Percentiles rank a stretch among this genome's conserved stretches.
Evolutionary conservation across 441 rosid genomes (phyloP).

Genomic region (Viola pubescens): DNA sequence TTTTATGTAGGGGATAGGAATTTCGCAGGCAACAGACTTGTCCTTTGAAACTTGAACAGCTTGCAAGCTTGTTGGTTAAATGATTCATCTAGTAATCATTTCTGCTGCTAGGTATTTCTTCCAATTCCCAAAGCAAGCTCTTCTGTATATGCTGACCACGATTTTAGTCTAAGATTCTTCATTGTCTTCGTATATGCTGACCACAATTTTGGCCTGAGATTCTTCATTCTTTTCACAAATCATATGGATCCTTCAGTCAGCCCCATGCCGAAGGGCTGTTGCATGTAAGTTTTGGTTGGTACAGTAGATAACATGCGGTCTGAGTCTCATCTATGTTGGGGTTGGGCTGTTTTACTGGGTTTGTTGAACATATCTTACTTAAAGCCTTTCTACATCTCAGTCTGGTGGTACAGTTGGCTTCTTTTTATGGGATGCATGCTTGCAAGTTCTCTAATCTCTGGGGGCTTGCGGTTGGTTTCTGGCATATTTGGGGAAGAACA

Average conservation of each 20-base stretch:
- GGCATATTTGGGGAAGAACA: constrained; percentile 59
- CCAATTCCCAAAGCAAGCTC: too few species aligned
- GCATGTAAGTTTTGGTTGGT: constrained; percentile 69
- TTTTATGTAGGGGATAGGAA: too few species aligned
- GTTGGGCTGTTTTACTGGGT: constrained; percentile 34
- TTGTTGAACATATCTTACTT: constrained; percentile 47
- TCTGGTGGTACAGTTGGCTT: constrained; percentile 87
- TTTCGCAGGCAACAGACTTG: too few species aligned
- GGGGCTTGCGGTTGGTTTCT: constrained; percentile 60
- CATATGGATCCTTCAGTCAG: constrained; percentile 25
- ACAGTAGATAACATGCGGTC: constrained; percentile 69
- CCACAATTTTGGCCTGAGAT: too few species aligned
- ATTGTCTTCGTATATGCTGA: too few species aligned
- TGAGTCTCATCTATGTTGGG: constrained; percentile 58
- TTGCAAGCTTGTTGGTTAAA: too few species aligned
- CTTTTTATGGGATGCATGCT: constrained; percentile 56
- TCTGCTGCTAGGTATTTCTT: too few species aligned
- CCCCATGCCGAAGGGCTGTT: constrained; percentile 30
- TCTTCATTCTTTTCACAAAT: not conserved
- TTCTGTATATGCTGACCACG: too few species aligned
- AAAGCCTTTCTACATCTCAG: constrained; percentile 32
- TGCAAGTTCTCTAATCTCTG: constrained; percentile 52
- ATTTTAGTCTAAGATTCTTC: too few species aligned
- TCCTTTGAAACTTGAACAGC: too few species aligned
- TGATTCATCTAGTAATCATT: too few species aligned